phyloP scores from a whole-genome alignment of 257 asterid genomes.

The Solanum infundibuliforme region DNA sequence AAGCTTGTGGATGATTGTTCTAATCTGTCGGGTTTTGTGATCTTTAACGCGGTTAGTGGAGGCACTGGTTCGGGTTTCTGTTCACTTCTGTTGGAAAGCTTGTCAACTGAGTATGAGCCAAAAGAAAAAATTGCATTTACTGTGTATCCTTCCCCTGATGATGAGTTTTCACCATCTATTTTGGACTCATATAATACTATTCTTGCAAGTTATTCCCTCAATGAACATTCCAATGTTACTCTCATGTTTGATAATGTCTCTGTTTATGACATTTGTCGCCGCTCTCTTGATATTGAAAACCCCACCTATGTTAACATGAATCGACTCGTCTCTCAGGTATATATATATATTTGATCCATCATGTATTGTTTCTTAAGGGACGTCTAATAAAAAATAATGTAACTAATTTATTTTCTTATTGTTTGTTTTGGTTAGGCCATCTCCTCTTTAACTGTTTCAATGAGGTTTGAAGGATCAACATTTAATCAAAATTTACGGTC shows the following conservation, averaged over 20 bases:
- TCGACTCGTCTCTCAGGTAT: slow-evolving; percentile 9
- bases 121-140: not conserved
- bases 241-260: not conserved
- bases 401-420: not conserved
- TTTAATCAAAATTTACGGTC: not conserved
- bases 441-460: not conserved
- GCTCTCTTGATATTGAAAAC: not conserved
- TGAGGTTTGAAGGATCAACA: not conserved
- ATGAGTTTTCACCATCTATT: not conserved
- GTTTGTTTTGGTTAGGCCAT: not conserved
- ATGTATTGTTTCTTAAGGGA: not conserved
- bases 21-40: not conserved
- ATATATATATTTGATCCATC: no score
- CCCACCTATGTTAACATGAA: slow-evolving; percentile 7
- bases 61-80: not conserved
- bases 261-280: not conserved
- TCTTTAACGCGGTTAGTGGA: not conserved
- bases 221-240: not conserved
- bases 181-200: slow-evolving; percentile 12
- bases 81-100: not conserved
- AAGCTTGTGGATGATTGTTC: not conserved
- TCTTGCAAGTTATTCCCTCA: slow-evolving; percentile 4
- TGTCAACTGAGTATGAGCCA: not conserved
- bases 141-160: not conserved
- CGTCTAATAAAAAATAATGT: not conserved